Evolutionary conservation across 495 filamentous ascomycete species (phyloP).

Genomic region (Thermochaetoides thermophila): DNA sequence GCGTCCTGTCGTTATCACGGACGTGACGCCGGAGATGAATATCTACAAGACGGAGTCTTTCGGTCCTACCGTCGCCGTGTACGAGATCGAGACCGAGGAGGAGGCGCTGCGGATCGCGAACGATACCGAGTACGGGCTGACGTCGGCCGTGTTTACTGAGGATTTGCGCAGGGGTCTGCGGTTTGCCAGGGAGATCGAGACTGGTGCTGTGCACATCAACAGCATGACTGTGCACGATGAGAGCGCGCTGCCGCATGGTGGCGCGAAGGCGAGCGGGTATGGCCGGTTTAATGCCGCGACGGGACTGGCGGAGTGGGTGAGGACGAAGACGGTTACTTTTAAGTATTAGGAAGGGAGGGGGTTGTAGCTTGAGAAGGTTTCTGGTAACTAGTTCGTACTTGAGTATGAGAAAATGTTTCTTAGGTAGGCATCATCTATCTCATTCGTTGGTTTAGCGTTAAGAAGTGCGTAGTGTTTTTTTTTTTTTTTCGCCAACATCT

Average conservation of each 20-base stretch:
- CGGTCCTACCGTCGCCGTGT: constrained; percentile 56
- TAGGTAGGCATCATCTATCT: no score
- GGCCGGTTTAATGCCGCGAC: constrained; percentile 42
- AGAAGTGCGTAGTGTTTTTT: no score
- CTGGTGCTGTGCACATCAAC: constrained; percentile 84
- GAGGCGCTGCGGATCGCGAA: constrained; percentile 70
- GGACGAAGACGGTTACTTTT: constrained; percentile 74
- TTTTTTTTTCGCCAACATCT: no score
- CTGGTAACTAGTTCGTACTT: no score
- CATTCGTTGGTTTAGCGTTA: no score
- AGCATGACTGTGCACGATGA: constrained; percentile 77
- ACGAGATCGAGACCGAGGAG: constrained; percentile 42
- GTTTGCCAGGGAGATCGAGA: constrained; percentile 59
- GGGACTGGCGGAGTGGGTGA: constrained; percentile 60
- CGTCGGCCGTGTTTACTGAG: constrained; percentile 75
- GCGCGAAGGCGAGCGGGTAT: constrained; percentile 69
- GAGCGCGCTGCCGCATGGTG: constrained; percentile 63
- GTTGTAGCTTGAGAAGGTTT: no score
- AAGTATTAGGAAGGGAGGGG: constrained; percentile 24
- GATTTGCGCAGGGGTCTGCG: constrained; percentile 61
- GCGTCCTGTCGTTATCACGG: constrained; percentile 54
- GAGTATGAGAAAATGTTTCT: no score
- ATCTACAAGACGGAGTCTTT: constrained; percentile 71
- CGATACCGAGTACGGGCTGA: constrained; percentile 66
- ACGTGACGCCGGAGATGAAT: constrained; percentile 69